These are phyloP conservation scores for Coniosporium tulheliwenetii DNA, from an alignment of 2,329 filamentous ascomycete genomes.

Conservation along the genomic window DNA sequence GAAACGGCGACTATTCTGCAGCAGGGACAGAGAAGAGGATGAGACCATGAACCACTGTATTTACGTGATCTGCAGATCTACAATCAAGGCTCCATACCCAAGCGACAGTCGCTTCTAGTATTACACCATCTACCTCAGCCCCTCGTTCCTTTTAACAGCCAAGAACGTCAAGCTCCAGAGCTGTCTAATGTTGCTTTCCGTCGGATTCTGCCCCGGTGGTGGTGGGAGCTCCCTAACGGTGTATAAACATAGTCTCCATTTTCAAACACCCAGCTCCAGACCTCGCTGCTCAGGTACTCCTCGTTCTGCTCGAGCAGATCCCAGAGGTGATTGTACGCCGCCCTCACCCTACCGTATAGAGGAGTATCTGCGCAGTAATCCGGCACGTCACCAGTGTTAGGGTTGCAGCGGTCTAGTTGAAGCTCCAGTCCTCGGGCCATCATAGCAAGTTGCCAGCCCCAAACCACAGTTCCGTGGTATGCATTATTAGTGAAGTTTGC, in stretches of 20 bases:
- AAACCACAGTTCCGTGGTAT: slow-evolving; percentile 50
- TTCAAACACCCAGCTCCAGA: slow-evolving; percentile 47
- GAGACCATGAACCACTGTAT: too few species aligned
- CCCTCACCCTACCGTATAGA: slow-evolving; percentile 28
- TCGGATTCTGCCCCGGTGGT: slow-evolving; percentile 23
- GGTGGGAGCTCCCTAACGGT: slow-evolving; percentile 36
- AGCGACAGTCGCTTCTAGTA: too few species aligned
- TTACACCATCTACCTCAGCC: not conserved
- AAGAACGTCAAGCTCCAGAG: slow-evolving; percentile 45
- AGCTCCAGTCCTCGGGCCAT: slow-evolving; percentile 44
- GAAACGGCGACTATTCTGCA: too few species aligned
- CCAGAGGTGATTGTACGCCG: slow-evolving; percentile 46
- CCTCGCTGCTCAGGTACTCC: slow-evolving; percentile 37
- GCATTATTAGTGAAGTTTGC: slow-evolving; percentile 39
- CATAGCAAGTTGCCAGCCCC: slow-evolving; percentile 50
- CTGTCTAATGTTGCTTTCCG: slow-evolving; percentile 38
- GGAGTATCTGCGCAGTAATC: slow-evolving; percentile 33
- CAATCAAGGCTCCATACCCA: too few species aligned
- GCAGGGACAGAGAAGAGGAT: too few species aligned
- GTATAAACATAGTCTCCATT: slow-evolving; percentile 31
- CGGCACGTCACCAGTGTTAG: slow-evolving; percentile 11
- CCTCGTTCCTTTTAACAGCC: slow-evolving; percentile 30
- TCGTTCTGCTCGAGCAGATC: slow-evolving; percentile 42
- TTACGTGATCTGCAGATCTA: too few species aligned
- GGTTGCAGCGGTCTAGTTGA: slow-evolving; percentile 38